phyloP scores from a whole-genome alignment of 257 asterid genomes.

The Haberlea rhodopensis region DNA sequence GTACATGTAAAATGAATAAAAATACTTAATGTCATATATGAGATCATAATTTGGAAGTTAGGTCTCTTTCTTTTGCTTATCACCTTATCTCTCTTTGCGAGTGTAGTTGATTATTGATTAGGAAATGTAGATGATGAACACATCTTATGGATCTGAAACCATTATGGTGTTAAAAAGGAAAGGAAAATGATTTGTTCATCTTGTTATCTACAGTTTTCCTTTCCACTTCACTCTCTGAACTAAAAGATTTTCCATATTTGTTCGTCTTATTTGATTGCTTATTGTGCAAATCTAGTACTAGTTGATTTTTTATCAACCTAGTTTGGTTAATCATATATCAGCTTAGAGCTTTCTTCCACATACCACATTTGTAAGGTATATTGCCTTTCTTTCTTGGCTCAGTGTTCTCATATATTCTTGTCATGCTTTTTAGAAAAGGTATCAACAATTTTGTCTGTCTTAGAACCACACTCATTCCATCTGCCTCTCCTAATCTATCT shows the following conservation, averaged over 20 bases:
- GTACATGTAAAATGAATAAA: slow-evolving; percentile 10
- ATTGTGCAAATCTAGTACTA: not conserved
- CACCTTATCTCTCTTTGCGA: not conserved
- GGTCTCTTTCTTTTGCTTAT: slow-evolving; percentile 9
- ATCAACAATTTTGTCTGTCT: not conserved
- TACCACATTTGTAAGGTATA: not conserved
- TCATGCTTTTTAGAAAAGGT: not conserved
- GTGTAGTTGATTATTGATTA: slow-evolving; percentile 2
- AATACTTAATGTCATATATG: not conserved
- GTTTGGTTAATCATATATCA: not conserved
- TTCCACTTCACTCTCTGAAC: not conserved
- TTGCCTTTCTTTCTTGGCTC: not conserved
- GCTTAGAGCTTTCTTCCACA: not conserved
- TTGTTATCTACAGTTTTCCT: not conserved
- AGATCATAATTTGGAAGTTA: not conserved
- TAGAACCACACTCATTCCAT: not conserved
- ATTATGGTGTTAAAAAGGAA: not conserved
- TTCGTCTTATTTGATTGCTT: not conserved
- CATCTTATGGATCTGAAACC: not conserved
- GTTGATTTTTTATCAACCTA: not conserved
- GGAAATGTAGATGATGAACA: not conserved
- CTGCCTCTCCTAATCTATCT: not conserved
- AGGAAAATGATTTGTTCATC: not conserved
- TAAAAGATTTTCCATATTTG: not conserved
- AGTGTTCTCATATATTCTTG: not conserved